A percentile compares a stretch with the other conserved stretches of the same genome.
These are phyloP conservation scores for Fusarium xylarioides DNA, from an alignment of 2,329 filamentous ascomycete genomes.

Conservation along the genomic window DNA sequence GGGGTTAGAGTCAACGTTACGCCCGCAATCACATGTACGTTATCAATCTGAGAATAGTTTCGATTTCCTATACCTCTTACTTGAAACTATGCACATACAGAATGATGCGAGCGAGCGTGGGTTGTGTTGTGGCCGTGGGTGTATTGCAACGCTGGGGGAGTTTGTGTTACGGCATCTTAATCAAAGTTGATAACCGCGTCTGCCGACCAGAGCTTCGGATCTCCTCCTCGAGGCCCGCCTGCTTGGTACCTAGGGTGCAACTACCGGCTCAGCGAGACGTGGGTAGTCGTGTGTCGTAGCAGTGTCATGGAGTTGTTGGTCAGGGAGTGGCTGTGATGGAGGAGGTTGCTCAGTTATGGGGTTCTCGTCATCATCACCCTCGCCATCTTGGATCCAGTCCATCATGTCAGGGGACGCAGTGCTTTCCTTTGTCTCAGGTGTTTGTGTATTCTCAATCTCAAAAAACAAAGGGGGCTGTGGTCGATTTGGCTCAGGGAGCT, in stretches of 20 bases:
- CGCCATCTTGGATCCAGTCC: not conserved
- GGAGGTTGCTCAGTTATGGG: not conserved
- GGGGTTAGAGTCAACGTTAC: not conserved
- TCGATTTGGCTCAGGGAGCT: not conserved
- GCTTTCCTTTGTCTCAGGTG: not conserved
- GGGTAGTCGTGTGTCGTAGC: not conserved
- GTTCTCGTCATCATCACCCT: not conserved
- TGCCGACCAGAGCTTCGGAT: not conserved
- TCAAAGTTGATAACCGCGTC: not conserved
- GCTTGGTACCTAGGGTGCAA: not conserved
- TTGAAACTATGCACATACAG: not conserved
- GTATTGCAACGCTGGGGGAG: not conserved
- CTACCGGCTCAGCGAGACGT: not conserved
- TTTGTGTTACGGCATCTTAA: constrained; percentile 1
- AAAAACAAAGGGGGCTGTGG: constrained; percentile 19
- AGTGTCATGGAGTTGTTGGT: not conserved
- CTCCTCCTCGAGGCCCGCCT: not conserved
- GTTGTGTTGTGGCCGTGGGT: not conserved
- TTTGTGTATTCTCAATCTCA: not conserved
- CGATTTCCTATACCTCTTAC: constrained; percentile 1
- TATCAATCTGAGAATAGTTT: not conserved
- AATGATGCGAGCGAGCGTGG: not conserved
- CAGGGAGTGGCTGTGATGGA: not conserved
- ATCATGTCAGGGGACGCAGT: not conserved
- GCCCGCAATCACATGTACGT: constrained; percentile 16